A percentile compares a stretch with the other conserved stretches of the same genome.
These are phyloP conservation scores for Aspergillus floridensis DNA, from an alignment of 2,329 filamentous ascomycete species.

Conservation along the genomic window DNA sequence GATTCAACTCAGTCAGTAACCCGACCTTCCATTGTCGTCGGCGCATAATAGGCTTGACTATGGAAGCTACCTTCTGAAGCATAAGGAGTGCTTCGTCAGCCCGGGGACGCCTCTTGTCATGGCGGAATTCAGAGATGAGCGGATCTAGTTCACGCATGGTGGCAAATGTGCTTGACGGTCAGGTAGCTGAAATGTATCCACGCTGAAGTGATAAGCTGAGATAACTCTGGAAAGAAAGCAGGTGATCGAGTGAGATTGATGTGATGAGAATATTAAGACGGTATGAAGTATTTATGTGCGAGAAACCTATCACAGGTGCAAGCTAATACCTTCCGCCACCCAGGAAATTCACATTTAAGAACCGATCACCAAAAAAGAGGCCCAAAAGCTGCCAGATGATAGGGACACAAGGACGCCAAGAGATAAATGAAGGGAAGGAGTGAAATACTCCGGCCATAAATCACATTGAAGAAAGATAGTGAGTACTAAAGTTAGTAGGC, in stretches of 20 bases:
- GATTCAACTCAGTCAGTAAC: slow-evolving; percentile 81
- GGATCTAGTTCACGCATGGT: slow-evolving; percentile 48
- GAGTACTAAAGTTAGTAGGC: no score
- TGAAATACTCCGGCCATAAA: neutral
- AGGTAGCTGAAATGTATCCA: neutral
- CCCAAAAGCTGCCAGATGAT: no score
- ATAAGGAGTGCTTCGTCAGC: slow-evolving; percentile 56
- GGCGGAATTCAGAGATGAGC: slow-evolving; percentile 51
- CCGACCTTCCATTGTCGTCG: slow-evolving; percentile 77
- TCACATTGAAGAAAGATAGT: no score
- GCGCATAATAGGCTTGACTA: slow-evolving; percentile 94
- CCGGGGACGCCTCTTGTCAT: slow-evolving; percentile 50
- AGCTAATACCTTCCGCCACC: neutral
- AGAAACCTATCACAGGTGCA: neutral
- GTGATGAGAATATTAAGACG: neutral
- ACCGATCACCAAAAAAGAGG: no score
- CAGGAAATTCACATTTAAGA: neutral
- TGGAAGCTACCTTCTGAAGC: slow-evolving; percentile 76
- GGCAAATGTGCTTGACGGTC: neutral
- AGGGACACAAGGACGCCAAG: no score
- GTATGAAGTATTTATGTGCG: neutral
- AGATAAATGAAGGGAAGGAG: neutral
- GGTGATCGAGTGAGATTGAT: no score
- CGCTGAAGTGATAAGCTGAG: neutral
- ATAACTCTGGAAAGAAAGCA: neutral